Evolutionary conservation across 2,329 filamentous ascomycete species (phyloP).

Genomic region (Cladosporium halotolerans): DNA sequence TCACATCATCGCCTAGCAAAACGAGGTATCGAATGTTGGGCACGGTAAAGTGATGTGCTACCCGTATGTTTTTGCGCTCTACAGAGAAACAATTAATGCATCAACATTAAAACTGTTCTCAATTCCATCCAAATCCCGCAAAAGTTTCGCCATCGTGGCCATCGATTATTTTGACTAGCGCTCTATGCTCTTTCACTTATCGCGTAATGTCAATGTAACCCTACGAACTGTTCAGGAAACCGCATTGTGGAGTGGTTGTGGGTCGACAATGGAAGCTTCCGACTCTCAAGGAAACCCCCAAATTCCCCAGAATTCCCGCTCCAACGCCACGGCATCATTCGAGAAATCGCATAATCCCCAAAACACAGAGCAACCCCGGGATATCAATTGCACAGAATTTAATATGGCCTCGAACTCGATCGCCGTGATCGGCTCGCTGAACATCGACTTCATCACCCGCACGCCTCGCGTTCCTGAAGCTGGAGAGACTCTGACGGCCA

Average conservation of each 20-base stretch:
- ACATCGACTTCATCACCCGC: slow-evolving; percentile 86
- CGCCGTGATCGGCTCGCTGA: slow-evolving; percentile 84
- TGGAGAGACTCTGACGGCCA: slow-evolving; percentile 81
- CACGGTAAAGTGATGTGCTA: too few species aligned
- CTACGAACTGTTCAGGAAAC: not conserved
- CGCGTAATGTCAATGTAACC: not conserved
- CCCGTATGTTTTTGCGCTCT: too few species aligned
- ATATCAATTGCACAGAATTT: not conserved
- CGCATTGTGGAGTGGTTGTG: not conserved
- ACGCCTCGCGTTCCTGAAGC: slow-evolving; percentile 75
- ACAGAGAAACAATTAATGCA: too few species aligned
- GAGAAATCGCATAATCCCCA: not conserved
- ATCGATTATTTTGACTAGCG: not conserved
- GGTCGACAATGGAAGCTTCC: not conserved
- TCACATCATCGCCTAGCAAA: too few species aligned
- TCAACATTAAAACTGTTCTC: too few species aligned
- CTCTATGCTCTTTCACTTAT: not conserved
- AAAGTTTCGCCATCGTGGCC: too few species aligned
- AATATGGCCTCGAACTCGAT: slow-evolving; percentile 43
- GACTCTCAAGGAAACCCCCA: not conserved
- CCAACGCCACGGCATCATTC: not conserved
- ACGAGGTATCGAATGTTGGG: too few species aligned
- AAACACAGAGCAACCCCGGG: not conserved
- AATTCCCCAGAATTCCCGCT: not conserved
- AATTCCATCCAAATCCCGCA: not conserved